phyloP scores from a whole-genome alignment of 73 alveolate genomes.

The Breviolum minutum region DNA sequence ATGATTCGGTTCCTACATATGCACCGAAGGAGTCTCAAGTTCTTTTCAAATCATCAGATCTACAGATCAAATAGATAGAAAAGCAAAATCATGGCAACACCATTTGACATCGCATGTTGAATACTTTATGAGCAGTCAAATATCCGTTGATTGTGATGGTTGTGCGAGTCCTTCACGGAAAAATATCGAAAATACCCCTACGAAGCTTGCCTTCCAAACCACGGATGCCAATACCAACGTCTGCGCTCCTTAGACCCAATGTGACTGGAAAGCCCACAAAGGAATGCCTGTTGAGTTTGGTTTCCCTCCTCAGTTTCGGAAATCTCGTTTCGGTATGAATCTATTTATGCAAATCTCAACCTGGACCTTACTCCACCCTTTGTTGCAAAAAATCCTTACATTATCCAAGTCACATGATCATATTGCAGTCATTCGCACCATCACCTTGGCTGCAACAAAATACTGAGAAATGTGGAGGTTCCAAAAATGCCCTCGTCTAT shows the following conservation, averaged over 20 bases:
- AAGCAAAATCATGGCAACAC: too few species aligned
- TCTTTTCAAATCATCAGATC: too few species aligned
- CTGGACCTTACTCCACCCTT: neutral
- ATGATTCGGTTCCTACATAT: too few species aligned
- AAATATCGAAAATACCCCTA: too few species aligned
- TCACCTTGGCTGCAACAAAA: conserved; percentile 14
- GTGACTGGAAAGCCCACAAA: too few species aligned
- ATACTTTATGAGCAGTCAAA: too few species aligned
- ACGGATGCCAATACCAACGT: conserved; percentile 92
- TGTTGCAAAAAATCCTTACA: neutral
- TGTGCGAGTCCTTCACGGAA: neutral
- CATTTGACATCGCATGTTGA: too few species aligned
- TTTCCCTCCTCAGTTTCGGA: neutral
- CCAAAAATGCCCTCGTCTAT: neutral
- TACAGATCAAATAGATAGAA: too few species aligned
- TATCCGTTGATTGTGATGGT: too few species aligned
- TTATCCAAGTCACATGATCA: conserved; percentile 53
- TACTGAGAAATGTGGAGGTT: neutral
- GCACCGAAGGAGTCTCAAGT: too few species aligned
- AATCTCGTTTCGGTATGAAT: neutral
- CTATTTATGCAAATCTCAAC: neutral
- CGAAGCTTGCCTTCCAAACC: conserved; percentile 53
- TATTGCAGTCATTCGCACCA: conserved; percentile 94
- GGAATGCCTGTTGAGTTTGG: neutral
- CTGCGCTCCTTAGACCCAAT: conserved; percentile 35